These are phyloP conservation scores for Picea engelmannii DNA, from an alignment of 83 land plant genomes.

Conservation along the genomic window DNA sequence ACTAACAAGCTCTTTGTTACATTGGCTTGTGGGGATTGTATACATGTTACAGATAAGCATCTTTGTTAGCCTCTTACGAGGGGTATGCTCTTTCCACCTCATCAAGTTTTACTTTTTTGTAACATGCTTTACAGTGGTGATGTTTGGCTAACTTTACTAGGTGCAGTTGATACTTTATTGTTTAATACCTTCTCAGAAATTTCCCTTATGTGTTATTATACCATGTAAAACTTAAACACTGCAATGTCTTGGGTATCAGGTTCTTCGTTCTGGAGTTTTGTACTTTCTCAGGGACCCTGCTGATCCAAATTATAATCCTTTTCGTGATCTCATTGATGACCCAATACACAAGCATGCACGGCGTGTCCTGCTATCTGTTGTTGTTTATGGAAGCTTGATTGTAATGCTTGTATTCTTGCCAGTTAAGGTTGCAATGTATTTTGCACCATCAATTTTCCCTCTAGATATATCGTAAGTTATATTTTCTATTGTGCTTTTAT, in stretches of 20 bases:
- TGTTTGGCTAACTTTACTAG: too few species aligned
- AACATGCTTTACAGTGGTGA: too few species aligned
- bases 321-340: slow-evolving; percentile 95
- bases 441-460: slow-evolving; percentile 81
- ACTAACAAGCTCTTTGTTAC: slow-evolving; percentile 80
- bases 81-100: slow-evolving; percentile 28
- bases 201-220: too few species aligned
- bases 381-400: slow-evolving; percentile 96
- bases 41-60: slow-evolving; percentile 97
- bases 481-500: not conserved
- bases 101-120: too few species aligned
- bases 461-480: slow-evolving; percentile 79
- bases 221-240: too few species aligned
- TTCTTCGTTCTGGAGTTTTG: slow-evolving; percentile 77
- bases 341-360: slow-evolving; percentile 97
- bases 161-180: too few species aligned
- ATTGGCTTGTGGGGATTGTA: slow-evolving; percentile 95
- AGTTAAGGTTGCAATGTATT: slow-evolving; percentile 82
- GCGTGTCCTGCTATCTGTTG: slow-evolving; percentile 86
- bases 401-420: slow-evolving; percentile 94
- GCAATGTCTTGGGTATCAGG: slow-evolving; percentile 37
- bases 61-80: slow-evolving; percentile 92
- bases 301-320: slow-evolving; percentile 97
- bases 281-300: slow-evolving; percentile 96
- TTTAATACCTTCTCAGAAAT: too few species aligned